phyloP scores from a whole-genome alignment of 192 early-diverging fungal genomes.

The Linnemannia exigua region DNA sequence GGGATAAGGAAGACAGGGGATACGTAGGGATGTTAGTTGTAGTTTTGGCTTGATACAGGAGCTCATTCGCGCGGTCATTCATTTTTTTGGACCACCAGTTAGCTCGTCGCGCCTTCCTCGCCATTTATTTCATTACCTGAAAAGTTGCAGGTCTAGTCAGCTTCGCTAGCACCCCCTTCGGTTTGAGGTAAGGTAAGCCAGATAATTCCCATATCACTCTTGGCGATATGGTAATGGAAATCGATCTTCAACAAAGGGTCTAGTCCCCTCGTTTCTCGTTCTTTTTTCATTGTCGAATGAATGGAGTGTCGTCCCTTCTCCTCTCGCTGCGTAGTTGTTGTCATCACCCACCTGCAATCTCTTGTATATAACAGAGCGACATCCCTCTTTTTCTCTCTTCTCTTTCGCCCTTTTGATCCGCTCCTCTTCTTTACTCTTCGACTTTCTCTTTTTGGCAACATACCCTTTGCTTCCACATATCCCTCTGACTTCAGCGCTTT shows the following conservation, averaged over 20 bases:
- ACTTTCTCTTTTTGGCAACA: neutral
- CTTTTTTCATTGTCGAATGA: too few species aligned
- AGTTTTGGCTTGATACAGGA: neutral
- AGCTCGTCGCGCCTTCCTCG: neutral
- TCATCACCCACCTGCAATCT: neutral
- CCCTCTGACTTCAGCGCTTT: neutral
- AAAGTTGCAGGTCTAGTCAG: too few species aligned
- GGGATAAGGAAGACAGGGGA: too few species aligned
- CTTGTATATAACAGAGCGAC: neutral
- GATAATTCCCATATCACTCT: too few species aligned
- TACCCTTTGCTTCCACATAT: neutral
- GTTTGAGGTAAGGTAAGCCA: too few species aligned
- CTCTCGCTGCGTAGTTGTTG: neutral
- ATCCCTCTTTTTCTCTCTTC: neutral
- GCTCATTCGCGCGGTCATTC: neutral
- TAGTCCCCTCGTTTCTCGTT: too few species aligned
- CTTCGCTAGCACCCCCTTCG: too few species aligned
- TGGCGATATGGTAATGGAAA: too few species aligned
- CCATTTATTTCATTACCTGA: too few species aligned
- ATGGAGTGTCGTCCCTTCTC: too few species aligned
- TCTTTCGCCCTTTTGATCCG: neutral
- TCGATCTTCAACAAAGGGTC: too few species aligned
- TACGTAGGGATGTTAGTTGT: neutral
- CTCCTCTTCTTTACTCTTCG: neutral
- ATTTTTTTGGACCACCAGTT: neutral